Evolutionary conservation across 176 grass and related monocot genomes (phyloP).

Genomic region (Puya raimondii): DNA sequence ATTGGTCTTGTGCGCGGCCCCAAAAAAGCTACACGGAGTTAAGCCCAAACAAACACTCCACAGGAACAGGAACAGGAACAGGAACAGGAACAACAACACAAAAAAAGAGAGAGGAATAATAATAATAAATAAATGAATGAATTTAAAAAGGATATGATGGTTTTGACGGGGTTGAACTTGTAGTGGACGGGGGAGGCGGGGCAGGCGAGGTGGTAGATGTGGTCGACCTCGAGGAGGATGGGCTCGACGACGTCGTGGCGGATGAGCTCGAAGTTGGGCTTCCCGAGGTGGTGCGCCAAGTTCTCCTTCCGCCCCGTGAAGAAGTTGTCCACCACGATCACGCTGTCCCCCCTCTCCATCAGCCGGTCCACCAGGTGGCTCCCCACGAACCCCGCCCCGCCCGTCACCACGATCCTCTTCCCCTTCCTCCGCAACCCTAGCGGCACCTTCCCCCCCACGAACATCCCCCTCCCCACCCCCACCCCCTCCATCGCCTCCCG

Average conservation of each 20-base stretch:
- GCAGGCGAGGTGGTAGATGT: conserved; percentile 98
- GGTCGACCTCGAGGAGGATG: conserved; percentile 89
- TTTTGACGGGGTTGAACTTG: conserved; percentile 98
- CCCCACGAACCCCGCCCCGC: conserved; percentile 84
- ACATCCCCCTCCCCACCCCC: conserved; percentile 23
- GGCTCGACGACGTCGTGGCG: conserved; percentile 97
- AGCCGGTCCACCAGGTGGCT: conserved; percentile 87
- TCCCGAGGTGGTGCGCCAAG: conserved; percentile 69
- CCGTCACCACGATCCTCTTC: conserved; percentile 71
- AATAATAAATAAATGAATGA: no score
- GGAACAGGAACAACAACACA: neutral
- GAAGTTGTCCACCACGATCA: conserved; percentile 96
- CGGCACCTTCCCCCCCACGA: conserved; percentile 66
- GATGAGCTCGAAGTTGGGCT: conserved; percentile 91
- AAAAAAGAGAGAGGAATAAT: neutral
- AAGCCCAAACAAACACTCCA: conserved; percentile 8
- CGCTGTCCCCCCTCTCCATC: conserved; percentile 65
- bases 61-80: neutral
- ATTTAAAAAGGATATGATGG: conserved; percentile 88
- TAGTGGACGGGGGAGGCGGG: conserved; percentile 92
- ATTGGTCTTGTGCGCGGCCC: conserved; percentile 78
- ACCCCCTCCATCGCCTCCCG: neutral
- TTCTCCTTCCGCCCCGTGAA: conserved; percentile 96
- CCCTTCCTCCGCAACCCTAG: conserved; percentile 79
- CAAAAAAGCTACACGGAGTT: conserved; percentile 28